phyloP scores from a whole-genome alignment of 495 filamentous ascomycete genomes.

The Neurospora tetrasperma region DNA sequence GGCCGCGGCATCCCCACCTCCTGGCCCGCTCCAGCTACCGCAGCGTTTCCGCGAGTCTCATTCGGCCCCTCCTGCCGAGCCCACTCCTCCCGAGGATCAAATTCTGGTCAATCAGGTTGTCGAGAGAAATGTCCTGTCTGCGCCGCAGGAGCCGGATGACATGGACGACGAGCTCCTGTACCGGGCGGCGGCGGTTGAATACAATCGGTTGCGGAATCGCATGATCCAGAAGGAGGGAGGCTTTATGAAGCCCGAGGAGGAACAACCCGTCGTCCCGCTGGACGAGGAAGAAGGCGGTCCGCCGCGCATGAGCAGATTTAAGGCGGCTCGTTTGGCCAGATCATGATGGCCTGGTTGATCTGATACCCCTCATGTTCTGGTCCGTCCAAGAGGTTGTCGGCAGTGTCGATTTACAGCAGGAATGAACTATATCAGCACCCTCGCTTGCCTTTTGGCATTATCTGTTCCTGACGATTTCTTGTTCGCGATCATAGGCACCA shows the following conservation, averaged over 20 bases:
- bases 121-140: constrained; percentile 41
- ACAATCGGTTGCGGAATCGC: constrained; percentile 65
- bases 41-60: constrained; percentile 11
- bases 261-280: constrained; percentile 37
- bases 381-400: constrained; percentile 4
- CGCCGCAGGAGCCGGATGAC: constrained; percentile 54
- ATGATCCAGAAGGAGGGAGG: constrained; percentile 73
- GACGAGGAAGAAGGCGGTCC: constrained; percentile 57
- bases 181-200: constrained; percentile 70
- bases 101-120: constrained; percentile 50
- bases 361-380: background rate
- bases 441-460: background rate
- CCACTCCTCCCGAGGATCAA: constrained; percentile 44
- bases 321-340: constrained; percentile 62
- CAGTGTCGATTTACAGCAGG: constrained; percentile 9
- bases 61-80: constrained; percentile 16
- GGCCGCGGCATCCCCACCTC: constrained; percentile 11
- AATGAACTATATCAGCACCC: constrained; percentile 12
- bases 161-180: constrained; percentile 62
- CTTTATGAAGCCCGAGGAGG: constrained; percentile 53
- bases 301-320: constrained; percentile 79
- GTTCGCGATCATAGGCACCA: constrained; percentile 7
- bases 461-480: background rate
- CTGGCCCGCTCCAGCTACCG: constrained; percentile 24
- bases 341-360: constrained; percentile 8